A percentile compares a stretch with the other conserved stretches of the same genome.
phyloP scores from a whole-genome alignment of 805 yeast species.

The Suhomyces prunicola region DNA sequence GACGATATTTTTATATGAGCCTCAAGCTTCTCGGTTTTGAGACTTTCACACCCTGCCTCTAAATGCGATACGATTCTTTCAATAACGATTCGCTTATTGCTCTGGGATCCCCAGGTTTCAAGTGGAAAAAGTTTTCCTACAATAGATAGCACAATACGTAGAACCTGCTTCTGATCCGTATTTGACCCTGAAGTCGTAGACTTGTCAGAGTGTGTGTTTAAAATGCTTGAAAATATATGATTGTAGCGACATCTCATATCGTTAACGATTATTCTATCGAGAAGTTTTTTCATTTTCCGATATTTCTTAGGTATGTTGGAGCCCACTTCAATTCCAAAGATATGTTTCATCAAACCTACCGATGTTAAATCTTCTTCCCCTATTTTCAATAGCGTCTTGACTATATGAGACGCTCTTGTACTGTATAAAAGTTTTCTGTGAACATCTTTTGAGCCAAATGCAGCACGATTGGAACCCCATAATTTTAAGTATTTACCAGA shows the following conservation, averaged over 20 bases:
- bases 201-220: slow-evolving; percentile 17
- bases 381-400: background rate
- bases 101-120: slow-evolving; percentile 49
- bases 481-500: slow-evolving; percentile 18
- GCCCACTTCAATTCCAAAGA: background rate
- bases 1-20: slow-evolving; percentile 35
- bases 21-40: background rate
- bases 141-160: slow-evolving; percentile 40
- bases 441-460: background rate
- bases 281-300: slow-evolving; percentile 14
- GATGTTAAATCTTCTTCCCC: background rate
- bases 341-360: background rate
- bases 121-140: slow-evolving; percentile 50
- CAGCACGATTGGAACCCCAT: slow-evolving; percentile 18
- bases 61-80: slow-evolving; percentile 37
- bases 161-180: slow-evolving; percentile 31
- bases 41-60: slow-evolving; percentile 20
- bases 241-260: slow-evolving; percentile 21
- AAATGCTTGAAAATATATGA: slow-evolving; percentile 30
- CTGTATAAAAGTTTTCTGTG: background rate
- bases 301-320: slow-evolving; percentile 8
- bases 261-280: slow-evolving; percentile 23
- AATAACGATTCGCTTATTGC: slow-evolving; percentile 45
- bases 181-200: slow-evolving; percentile 29
- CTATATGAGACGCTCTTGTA: background rate